Evolutionary conservation across 352 stramenopile genomes (phyloP).

Genomic region (Phytophthora pisi): DNA sequence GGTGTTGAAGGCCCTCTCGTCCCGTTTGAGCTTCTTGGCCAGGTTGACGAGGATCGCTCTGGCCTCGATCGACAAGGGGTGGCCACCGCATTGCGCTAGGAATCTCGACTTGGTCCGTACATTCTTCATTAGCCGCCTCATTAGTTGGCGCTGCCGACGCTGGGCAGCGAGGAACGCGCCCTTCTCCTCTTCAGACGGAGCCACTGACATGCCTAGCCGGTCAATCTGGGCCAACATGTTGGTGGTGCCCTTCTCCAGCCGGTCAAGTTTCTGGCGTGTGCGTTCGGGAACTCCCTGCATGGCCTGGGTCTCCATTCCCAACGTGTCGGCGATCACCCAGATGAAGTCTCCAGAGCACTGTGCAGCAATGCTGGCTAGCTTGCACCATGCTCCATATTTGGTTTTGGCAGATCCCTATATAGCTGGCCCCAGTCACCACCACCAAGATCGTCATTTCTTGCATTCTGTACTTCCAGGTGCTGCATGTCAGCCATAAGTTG

Average conservation of each 20-base stretch:
- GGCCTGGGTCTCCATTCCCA: not conserved
- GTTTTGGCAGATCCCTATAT: too few relatives aligned
- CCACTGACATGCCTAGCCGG: not conserved
- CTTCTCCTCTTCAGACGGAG: not conserved
- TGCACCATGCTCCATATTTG: too few relatives aligned
- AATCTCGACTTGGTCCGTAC: constrained; percentile 1
- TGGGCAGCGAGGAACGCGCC: constrained; percentile 1
- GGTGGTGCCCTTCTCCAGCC: not conserved
- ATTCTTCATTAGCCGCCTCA: constrained; percentile 10
- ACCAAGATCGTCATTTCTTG: too few relatives aligned
- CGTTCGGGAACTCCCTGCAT: not conserved
- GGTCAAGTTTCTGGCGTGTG: not conserved
- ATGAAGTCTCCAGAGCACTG: too few relatives aligned
- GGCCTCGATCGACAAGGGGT: not conserved
- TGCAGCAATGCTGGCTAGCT: not conserved
- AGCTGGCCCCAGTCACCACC: too few relatives aligned
- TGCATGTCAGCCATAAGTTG: not conserved
- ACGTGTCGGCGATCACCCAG: not conserved
- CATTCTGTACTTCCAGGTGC: not conserved
- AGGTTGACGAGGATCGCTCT: constrained; percentile 1
- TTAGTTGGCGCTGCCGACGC: not conserved
- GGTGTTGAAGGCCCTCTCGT: constrained; percentile 5
- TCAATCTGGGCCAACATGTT: not conserved
- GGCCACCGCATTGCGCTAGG: constrained; percentile 3
- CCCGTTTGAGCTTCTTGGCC: constrained; percentile 11